Conservation (phyloP, 495 filamentous ascomycete genomes). For the Rostrohypoxylon terebratum region DNA sequence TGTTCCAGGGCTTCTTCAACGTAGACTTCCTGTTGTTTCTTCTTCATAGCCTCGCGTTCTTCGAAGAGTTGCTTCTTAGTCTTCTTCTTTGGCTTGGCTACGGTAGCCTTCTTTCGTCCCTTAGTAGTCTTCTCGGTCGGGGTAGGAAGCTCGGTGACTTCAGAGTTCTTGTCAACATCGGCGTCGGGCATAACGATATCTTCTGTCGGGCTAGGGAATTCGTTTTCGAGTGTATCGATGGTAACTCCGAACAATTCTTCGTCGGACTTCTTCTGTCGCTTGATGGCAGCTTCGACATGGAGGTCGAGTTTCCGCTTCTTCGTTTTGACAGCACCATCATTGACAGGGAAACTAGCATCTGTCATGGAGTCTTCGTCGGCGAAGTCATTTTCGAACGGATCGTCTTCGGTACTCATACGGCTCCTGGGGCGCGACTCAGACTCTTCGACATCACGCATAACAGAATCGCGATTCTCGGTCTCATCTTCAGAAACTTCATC, state of each 20-base stretch:
- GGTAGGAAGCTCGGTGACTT: slow-evolving; percentile 40
- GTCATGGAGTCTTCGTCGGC: slow-evolving; percentile 68
- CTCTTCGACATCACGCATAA: slow-evolving; percentile 80
- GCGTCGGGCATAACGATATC: slow-evolving; percentile 56
- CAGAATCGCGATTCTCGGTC: slow-evolving; percentile 60
- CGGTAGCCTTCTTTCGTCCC: slow-evolving; percentile 57
- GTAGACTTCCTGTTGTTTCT: slow-evolving; percentile 57
- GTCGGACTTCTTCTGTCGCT: slow-evolving; percentile 79
- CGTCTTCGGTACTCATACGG: slow-evolving; percentile 76
- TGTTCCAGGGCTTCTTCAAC: slow-evolving; percentile 47
- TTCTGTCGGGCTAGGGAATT: slow-evolving; percentile 56
- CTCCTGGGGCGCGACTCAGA: slow-evolving; percentile 84
- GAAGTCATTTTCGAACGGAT: slow-evolving; percentile 73
- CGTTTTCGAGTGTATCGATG: slow-evolving; percentile 64
- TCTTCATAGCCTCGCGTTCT: slow-evolving; percentile 72
- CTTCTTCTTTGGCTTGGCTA: slow-evolving; percentile 69
- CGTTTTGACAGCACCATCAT: slow-evolving; percentile 55
- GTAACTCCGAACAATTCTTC: slow-evolving; percentile 77
- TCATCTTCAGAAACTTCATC: slow-evolving; percentile 66
- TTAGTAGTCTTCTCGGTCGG: slow-evolving; percentile 41
- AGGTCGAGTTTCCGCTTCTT: slow-evolving; percentile 78
- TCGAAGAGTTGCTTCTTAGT: slow-evolving; percentile 79
- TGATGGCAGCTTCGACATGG: slow-evolving; percentile 70
- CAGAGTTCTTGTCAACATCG: slow-evolving; percentile 51
- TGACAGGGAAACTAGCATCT: slow-evolving; percentile 63